Percentiles rank a stretch among this genome's conserved stretches.
These are phyloP conservation scores for Fusarium newnesense DNA, from an alignment of 2,329 filamentous ascomycete genomes.

Conservation along the genomic window DNA sequence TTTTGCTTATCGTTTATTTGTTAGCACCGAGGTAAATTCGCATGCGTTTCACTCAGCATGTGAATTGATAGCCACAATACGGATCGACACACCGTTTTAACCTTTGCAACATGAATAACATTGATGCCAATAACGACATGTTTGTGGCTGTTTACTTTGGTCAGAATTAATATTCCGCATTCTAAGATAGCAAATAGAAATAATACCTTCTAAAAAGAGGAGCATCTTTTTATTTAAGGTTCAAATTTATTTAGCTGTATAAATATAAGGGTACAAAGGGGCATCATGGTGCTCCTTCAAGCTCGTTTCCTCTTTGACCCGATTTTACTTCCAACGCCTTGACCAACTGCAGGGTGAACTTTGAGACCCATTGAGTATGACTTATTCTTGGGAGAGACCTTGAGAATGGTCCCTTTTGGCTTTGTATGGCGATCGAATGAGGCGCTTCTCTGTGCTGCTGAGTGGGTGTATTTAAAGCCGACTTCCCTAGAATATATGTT, in stretches of 20 bases:
- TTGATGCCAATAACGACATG: neutral
- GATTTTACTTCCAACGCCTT: no score
- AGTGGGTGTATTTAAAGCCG: no score
- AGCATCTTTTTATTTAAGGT: accelerated
- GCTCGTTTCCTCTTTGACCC: neutral
- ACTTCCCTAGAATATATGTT: no score
- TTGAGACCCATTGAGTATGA: neutral
- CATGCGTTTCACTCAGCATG: neutral
- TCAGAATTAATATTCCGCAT: no score
- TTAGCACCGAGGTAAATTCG: neutral
- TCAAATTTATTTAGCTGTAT: neutral
- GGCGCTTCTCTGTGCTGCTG: neutral
- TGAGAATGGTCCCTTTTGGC: neutral
- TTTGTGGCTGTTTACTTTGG: no score
- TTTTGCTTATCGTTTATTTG: neutral
- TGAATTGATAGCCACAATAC: neutral
- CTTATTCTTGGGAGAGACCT: neutral
- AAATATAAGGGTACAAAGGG: accelerated
- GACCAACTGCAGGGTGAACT: neutral
- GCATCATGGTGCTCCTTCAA: neutral
- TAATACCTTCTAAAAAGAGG: accelerated
- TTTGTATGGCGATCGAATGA: no score
- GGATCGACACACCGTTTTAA: accelerated
- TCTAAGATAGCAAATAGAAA: accelerated
- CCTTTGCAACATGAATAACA: no score